Percentiles rank a stretch among this genome's conserved stretches.
Evolutionary conservation across 148 eudicot species (phyloP).

Genomic region (Silene conica): DNA sequence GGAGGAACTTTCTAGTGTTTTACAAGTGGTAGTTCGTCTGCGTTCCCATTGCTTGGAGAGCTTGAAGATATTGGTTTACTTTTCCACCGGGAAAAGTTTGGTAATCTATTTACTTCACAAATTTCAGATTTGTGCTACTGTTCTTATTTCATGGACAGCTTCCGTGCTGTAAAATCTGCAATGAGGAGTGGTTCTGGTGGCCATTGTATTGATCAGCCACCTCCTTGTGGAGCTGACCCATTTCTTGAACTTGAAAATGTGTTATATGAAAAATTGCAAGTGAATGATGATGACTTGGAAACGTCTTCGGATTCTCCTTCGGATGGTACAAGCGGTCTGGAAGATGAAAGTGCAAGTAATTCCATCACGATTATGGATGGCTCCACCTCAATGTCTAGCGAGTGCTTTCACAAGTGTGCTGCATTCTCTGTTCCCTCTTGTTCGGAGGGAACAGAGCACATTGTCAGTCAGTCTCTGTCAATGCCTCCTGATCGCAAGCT

Average conservation of each 20-base stretch:
- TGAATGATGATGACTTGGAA: slow-evolving; percentile 25
- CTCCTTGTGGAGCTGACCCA: slow-evolving; percentile 24
- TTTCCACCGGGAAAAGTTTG: neutral
- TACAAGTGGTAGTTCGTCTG: slow-evolving; percentile 16
- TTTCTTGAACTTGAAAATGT: slow-evolving; percentile 37
- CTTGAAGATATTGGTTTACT: slow-evolving; percentile 2
- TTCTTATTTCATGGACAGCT: slow-evolving; percentile 42
- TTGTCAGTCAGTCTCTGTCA: slow-evolving; percentile 32
- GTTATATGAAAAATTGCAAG: slow-evolving; percentile 34
- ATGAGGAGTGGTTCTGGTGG: slow-evolving; percentile 24
- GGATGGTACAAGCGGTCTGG: slow-evolving; percentile 24
- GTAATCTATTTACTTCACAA: slow-evolving; percentile 6
- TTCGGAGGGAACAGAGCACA: slow-evolving; percentile 10
- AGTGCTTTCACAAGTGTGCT: slow-evolving; percentile 37
- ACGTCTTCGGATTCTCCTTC: slow-evolving; percentile 17
- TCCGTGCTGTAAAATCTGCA: slow-evolving; percentile 18
- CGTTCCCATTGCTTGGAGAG: neutral
- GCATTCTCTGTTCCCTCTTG: slow-evolving; percentile 34
- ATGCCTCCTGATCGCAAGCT: slow-evolving; percentile 56
- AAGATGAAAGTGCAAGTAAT: slow-evolving; percentile 26
- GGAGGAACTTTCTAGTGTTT: slow-evolving; percentile 6
- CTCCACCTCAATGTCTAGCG: slow-evolving; percentile 25
- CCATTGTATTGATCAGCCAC: slow-evolving; percentile 23
- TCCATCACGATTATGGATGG: slow-evolving; percentile 7
- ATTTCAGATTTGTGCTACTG: slow-evolving; percentile 12